These are phyloP conservation scores for Maudiozyma barnettii DNA, from an alignment of 805 yeast species.

Conservation along the genomic window DNA sequence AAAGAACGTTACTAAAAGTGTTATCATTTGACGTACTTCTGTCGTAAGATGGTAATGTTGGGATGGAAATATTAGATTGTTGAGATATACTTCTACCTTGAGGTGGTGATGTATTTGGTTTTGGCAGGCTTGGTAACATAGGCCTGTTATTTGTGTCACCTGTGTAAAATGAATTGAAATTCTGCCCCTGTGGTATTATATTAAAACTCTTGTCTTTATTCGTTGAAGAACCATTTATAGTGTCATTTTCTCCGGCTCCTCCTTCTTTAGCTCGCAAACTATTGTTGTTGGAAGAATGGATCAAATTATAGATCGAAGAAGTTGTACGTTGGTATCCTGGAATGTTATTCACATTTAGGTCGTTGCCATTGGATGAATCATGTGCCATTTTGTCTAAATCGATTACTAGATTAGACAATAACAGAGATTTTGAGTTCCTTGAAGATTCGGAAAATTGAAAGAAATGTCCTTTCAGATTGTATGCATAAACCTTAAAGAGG, in stretches of 20 bases:
- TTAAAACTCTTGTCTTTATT: not conserved
- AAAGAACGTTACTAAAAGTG: not conserved
- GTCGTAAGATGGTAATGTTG: not conserved
- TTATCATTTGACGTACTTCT: not conserved
- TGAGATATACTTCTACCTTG: not conserved
- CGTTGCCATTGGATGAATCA: not conserved
- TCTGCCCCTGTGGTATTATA: not conserved
- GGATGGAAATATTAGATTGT: not conserved
- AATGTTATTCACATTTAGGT: not conserved
- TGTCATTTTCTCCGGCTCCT: not conserved
- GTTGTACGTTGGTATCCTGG: constrained; percentile 7
- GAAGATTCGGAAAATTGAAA: too few species aligned
- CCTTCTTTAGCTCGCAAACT: not conserved
- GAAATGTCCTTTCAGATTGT: too few species aligned
- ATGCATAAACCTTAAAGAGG: too few species aligned
- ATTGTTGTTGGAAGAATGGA: constrained; percentile 6
- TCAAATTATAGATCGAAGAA: constrained; percentile 11
- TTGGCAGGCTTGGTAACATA: constrained; percentile 2
- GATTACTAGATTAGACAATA: not conserved
- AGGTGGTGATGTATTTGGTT: not conserved
- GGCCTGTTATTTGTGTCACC: not conserved
- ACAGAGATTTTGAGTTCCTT: too few species aligned
- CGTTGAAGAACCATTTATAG: not conserved
- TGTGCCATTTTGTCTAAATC: not conserved
- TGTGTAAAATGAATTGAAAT: not conserved